Percentiles rank a stretch among this genome's conserved stretches.
These are phyloP conservation scores for Clonostachys sp. DNA, from an alignment of 2,329 filamentous ascomycete genomes.

Conservation along the genomic window DNA sequence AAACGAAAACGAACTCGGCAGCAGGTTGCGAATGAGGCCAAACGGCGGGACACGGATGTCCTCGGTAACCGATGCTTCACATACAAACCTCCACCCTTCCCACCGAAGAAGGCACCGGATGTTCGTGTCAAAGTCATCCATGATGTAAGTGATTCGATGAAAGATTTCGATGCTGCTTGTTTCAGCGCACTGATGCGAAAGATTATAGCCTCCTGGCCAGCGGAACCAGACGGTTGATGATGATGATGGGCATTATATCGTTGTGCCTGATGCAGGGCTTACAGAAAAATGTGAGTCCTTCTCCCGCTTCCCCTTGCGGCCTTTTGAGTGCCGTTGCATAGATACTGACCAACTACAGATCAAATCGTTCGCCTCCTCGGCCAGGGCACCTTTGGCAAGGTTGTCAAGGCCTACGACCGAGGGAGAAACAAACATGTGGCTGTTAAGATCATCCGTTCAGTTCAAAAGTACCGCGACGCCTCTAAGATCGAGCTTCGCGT, in stretches of 20 bases:
- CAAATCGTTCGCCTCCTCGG: slow-evolving; percentile 85
- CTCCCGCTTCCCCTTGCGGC: background rate
- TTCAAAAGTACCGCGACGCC: slow-evolving; percentile 96
- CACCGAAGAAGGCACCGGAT: slow-evolving; percentile 84
- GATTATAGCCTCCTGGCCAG: slow-evolving; percentile 27
- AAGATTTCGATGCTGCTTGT: too few relatives aligned
- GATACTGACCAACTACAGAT: slow-evolving; percentile 47
- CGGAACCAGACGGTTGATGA: slow-evolving; percentile 80
- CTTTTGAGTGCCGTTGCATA: background rate
- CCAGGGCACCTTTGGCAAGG: slow-evolving; percentile 97
- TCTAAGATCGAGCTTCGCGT: slow-evolving; percentile 92
- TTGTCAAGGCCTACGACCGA: slow-evolving; percentile 86
- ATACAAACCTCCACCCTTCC: slow-evolving; percentile 83
- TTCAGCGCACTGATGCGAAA: too few relatives aligned
- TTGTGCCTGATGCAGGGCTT: slow-evolving; percentile 78
- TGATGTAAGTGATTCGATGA: slow-evolving; percentile 47
- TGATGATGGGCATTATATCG: slow-evolving; percentile 95
- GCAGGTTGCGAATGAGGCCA: slow-evolving; percentile 77
- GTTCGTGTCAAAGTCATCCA: slow-evolving; percentile 59
- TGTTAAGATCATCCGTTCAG: slow-evolving; percentile 96
- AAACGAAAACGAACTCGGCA: slow-evolving; percentile 87
- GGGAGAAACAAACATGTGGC: slow-evolving; percentile 75
- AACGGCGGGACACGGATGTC: slow-evolving; percentile 68
- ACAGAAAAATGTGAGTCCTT: slow-evolving; percentile 78
- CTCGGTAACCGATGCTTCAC: slow-evolving; percentile 67